phyloP scores from a whole-genome alignment of 73 alveolate species.

The Breviolum minutum region DNA sequence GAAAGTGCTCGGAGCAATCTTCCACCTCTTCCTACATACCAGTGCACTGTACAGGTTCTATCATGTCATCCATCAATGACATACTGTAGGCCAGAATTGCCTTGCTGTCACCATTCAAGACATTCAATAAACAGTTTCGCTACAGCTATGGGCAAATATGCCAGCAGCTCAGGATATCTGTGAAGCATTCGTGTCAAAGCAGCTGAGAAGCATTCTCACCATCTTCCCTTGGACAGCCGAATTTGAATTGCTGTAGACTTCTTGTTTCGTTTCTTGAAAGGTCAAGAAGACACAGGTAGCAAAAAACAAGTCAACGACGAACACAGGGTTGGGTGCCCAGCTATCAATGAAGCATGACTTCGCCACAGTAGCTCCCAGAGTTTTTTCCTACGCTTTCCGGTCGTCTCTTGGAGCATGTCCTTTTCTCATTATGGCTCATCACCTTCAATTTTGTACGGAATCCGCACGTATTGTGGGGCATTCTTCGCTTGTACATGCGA shows the following conservation, averaged over 20 bases:
- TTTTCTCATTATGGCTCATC: no score
- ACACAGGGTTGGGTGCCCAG: not conserved
- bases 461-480: no score
- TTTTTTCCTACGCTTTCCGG: not conserved
- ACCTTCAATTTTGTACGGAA: no score
- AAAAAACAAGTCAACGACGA: constrained; percentile 11
- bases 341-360: not conserved
- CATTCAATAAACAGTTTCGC: not conserved
- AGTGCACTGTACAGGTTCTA: no score
- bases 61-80: no score
- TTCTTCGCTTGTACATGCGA: no score
- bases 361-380: not conserved
- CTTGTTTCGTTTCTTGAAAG: not conserved
- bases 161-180: not conserved
- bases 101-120: no score
- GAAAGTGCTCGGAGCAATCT: no score
- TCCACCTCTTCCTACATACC: no score
- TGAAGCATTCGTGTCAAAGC: not conserved
- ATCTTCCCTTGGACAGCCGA: no score
- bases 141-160: constrained; percentile 25
- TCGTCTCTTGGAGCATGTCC: not conserved
- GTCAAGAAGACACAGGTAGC: constrained; percentile 31
- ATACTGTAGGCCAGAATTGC: no score
- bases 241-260: no score
- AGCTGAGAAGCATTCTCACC: not conserved